A percentile compares a stretch with the other conserved stretches of the same genome.
These are phyloP conservation scores for Agaricus blazei DNA, from an alignment of 768 basidiomycete species.

Conservation along the genomic window DNA sequence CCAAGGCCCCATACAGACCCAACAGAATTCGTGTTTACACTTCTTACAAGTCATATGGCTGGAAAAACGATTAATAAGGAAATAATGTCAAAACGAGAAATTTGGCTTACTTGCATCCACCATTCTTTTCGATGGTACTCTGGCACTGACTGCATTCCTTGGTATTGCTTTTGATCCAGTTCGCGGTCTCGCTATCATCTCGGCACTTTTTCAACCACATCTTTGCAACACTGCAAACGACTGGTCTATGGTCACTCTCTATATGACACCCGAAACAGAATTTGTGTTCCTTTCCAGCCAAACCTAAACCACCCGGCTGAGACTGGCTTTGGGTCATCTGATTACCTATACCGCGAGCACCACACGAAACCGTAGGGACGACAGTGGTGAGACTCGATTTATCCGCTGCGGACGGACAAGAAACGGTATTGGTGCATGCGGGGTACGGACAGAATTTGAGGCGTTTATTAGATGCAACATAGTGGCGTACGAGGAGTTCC, in stretches of 20 bases:
- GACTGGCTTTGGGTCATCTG: constrained; percentile 27
- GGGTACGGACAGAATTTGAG: constrained; percentile 97
- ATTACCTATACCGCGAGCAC: constrained; percentile 46
- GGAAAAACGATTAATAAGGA: constrained; percentile 11
- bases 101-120: constrained; percentile 92
- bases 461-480: constrained; percentile 75
- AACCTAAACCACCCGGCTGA: constrained; percentile 19
- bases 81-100: neutral
- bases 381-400: constrained; percentile 68
- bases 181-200: constrained; percentile 97
- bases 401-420: constrained; percentile 76
- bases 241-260: constrained; percentile 87
- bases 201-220: constrained; percentile 97
- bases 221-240: constrained; percentile 82
- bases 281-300: constrained; percentile 51
- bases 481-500: constrained; percentile 85
- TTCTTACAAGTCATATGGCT: constrained; percentile 99
- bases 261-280: constrained; percentile 96
- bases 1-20: constrained; percentile 99
- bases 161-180: constrained; percentile 99
- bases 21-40: constrained; percentile 98
- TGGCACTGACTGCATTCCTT: constrained; percentile 97
- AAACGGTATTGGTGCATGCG: constrained; percentile 90
- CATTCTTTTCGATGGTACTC: constrained; percentile 99
- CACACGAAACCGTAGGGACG: constrained; percentile 88